Conservation (phyloP, 2,329 filamentous ascomycete species). For the Phyllosticta citriasiana region DNA sequence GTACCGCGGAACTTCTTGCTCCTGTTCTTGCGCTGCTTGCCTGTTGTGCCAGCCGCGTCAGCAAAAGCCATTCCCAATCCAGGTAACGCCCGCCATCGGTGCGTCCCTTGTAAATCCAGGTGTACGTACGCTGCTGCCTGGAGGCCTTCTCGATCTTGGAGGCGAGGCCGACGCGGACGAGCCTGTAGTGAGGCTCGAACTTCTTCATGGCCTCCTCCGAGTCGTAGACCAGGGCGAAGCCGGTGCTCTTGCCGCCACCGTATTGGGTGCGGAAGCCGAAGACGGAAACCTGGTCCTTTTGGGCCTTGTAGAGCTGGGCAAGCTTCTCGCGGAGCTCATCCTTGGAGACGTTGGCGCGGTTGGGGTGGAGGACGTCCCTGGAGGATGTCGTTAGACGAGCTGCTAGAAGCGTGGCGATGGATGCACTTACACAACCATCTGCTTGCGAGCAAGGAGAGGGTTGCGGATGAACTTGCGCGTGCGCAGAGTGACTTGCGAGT, state of each 20-base stretch:
- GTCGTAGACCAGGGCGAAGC: conserved; percentile 98
- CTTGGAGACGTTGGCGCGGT: conserved; percentile 97
- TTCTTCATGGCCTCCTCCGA: conserved; percentile 98
- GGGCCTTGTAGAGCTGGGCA: conserved; percentile 91
- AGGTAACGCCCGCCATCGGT: background rate
- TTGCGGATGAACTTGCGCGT: conserved; percentile 99
- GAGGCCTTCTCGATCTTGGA: conserved; percentile 93
- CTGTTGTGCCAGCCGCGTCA: conserved; percentile 43
- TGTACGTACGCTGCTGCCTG: conserved; percentile 94
- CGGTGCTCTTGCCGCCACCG: conserved; percentile 99
- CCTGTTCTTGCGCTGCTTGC: conserved; percentile 99
- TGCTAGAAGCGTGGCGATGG: conserved; percentile 7
- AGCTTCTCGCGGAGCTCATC: conserved; percentile 96
- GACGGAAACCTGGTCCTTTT: conserved; percentile 94
- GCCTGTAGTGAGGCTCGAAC: conserved; percentile 97
- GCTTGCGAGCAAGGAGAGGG: conserved; percentile 95
- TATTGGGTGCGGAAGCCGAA: conserved; percentile 98
- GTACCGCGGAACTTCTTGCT: conserved; percentile 97
- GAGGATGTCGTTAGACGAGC: conserved; percentile 14
- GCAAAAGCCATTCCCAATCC: conserved; percentile 12
- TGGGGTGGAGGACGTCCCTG: conserved; percentile 99
- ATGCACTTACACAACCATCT: conserved; percentile 87
- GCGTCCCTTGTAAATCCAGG: background rate
- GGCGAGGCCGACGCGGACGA: conserved; percentile 85
- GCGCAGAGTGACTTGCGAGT: conserved; percentile 53